These are phyloP conservation scores for Lichtheimia ornata DNA, from an alignment of 371 early-diverging fungal species.

Conservation along the genomic window DNA sequence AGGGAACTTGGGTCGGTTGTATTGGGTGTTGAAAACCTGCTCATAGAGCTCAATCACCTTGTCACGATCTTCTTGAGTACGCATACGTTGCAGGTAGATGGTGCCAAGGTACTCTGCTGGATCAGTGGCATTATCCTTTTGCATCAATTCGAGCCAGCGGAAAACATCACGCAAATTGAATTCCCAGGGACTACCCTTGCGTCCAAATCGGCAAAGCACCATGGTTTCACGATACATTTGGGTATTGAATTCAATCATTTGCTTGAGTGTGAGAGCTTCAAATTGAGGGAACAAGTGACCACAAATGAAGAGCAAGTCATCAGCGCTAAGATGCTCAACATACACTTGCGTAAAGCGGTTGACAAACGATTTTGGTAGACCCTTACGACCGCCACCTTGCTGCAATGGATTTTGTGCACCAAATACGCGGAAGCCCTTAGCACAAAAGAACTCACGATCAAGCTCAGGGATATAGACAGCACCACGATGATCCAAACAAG, in stretches of 20 bases:
- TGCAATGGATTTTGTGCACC: constrained; percentile 98
- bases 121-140: constrained; percentile 45
- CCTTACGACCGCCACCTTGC: constrained; percentile 98
- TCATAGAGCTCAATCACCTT: constrained; percentile 67
- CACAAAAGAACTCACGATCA: constrained; percentile 81
- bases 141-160: constrained; percentile 90
- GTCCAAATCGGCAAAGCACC: constrained; percentile 78
- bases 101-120: constrained; percentile 80
- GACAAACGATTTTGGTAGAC: constrained; percentile 97
- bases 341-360: constrained; percentile 98
- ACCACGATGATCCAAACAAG: constrained; percentile 98
- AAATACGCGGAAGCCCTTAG: constrained; percentile 91
- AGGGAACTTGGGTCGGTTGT: constrained; percentile 43
- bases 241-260: constrained; percentile 89
- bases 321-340: constrained; percentile 78
- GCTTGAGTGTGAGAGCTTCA: constrained; percentile 44
- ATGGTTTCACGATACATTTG: constrained; percentile 85
- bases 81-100: constrained; percentile 89
- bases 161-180: constrained; percentile 97
- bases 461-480: constrained; percentile 94
- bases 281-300: constrained; percentile 68
- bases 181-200: constrained; percentile 95
- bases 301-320: constrained; percentile 82
- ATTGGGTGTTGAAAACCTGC: constrained; percentile 60
- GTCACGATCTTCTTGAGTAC: constrained; percentile 78